Base-by-base conservation (phyloP, 2,329 filamentous ascomycete species). In the Diaporthe caulivora region DNA sequence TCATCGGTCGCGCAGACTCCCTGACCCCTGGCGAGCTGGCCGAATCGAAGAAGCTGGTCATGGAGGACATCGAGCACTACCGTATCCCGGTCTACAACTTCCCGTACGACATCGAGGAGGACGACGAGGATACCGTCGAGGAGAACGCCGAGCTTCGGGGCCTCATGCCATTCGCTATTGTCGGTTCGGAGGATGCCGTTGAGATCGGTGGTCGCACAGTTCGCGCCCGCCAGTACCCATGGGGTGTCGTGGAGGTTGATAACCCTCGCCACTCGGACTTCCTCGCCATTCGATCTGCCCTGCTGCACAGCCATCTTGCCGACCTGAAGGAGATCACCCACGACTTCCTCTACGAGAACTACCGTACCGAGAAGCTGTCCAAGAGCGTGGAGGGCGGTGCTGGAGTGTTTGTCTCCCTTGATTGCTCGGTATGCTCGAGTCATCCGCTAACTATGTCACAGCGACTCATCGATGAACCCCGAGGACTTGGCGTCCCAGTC, bases 11-110 rank as follows among this genome's bases (percentile, higher is more conserved):
- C 85, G 97, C 97, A 82, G 97, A 99, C 84, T 97, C 97, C 29
- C 92, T 99, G 76, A 99, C 97, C 72, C 97, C 97, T 51, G 93
- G 94, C 78, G 97, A 99, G 87, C 90, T 99, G 77, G 97, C 97
- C 78, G 97, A 99, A 86, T 98, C 96, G 78, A 99, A 99, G 92
- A 99, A 98, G 90, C 91, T 99, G 76, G 95, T 99, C 82, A 99
- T 99, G 97, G 97, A 99, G 88, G 97, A 99, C 83, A 99, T 99
- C 79, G 97, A 99, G 87, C 97, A 99, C 86, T 99, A 99, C 89
- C 94, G 97, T 82, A 99, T 99, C 79, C 97, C 97, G 60, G 96
- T 99, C 77, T 99, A 99, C 91, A 99, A 99, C 91, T 99, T 99
- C 89, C 97, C 97, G 65, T 99, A 99, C 87, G 97, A 99, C 80